These are phyloP conservation scores for Leccinum laetum DNA, from an alignment of 1,284 basidiomycete species.

Conservation along the genomic window DNA sequence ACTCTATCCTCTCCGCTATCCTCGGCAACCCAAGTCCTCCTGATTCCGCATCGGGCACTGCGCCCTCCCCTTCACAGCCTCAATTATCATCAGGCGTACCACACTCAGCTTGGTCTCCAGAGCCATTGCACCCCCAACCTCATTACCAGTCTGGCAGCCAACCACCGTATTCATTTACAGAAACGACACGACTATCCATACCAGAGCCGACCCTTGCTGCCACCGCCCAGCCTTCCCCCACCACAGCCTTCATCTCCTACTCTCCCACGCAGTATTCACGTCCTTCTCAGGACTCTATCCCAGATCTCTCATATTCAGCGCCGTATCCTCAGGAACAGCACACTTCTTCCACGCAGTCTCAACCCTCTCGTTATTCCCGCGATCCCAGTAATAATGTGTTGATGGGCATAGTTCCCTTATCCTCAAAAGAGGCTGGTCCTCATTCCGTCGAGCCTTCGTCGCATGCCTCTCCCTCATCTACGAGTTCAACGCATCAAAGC, in stretches of 20 bases:
- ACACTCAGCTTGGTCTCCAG: slow-evolving; percentile 47
- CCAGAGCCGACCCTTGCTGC: slow-evolving; percentile 37
- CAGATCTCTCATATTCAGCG: slow-evolving; percentile 32
- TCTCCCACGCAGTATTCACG: slow-evolving; percentile 44
- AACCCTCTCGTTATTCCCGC: slow-evolving; percentile 51
- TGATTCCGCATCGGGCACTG: slow-evolving; percentile 46
- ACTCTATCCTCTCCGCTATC: slow-evolving; percentile 91
- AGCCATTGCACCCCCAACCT: slow-evolving; percentile 34
- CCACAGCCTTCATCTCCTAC: slow-evolving; percentile 32
- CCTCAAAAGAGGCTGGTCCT: slow-evolving; percentile 30
- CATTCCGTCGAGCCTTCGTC: slow-evolving; percentile 29
- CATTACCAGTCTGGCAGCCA: slow-evolving; percentile 22
- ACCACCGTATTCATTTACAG: slow-evolving; percentile 28
- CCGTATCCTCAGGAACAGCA: slow-evolving; percentile 31
- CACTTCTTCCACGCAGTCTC: slow-evolving; percentile 34
- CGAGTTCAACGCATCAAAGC: slow-evolving; percentile 35
- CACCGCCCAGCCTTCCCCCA: slow-evolving; percentile 34
- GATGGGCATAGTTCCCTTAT: slow-evolving; percentile 11
- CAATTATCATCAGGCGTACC: slow-evolving; percentile 35
- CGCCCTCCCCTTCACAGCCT: slow-evolving; percentile 42
- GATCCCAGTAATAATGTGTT: slow-evolving; percentile 39
- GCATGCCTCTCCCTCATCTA: slow-evolving; percentile 44
- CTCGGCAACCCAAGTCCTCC: slow-evolving; percentile 75
- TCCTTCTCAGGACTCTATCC: slow-evolving; percentile 41
- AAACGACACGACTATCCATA: slow-evolving; percentile 39